Conservation (phyloP, 768 basidiomycete species). For the Pleurotus platypus region DNA sequence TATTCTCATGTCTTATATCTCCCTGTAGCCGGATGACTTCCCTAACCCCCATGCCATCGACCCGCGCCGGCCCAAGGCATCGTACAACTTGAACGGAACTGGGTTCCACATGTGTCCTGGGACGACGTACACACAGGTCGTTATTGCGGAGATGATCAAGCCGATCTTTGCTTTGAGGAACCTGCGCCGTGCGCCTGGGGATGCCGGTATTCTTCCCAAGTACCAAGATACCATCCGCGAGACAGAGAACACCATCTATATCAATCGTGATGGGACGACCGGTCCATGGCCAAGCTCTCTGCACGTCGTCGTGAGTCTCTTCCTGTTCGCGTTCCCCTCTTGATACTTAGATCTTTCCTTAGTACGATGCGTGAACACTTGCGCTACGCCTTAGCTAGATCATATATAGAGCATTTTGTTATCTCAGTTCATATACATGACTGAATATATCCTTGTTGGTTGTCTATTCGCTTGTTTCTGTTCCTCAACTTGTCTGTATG, state of each 20-base stretch:
- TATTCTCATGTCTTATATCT: not conserved
- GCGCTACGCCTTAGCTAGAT: too few relatives aligned
- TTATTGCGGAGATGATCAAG: constrained; percentile 11
- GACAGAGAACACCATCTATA: not conserved
- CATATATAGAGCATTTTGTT: too few relatives aligned
- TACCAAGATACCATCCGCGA: not conserved
- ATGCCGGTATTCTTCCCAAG: not conserved
- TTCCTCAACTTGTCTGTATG: too few relatives aligned
- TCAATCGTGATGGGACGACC: not conserved
- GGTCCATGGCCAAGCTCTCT: not conserved
- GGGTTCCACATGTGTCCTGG: constrained; percentile 14
- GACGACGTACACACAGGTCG: constrained; percentile 2
- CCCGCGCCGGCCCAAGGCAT: constrained; percentile 29
- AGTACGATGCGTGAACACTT: too few relatives aligned
- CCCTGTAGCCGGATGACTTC: constrained; percentile 34
- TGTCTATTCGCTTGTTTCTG: too few relatives aligned
- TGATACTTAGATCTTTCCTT: too few relatives aligned
- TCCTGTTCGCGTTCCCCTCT: too few relatives aligned
- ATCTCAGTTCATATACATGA: too few relatives aligned
- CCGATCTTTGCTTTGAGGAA: constrained; percentile 12
- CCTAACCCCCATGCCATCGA: constrained; percentile 35
- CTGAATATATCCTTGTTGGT: too few relatives aligned
- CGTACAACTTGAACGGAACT: constrained; percentile 26
- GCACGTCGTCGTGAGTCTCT: not conserved
- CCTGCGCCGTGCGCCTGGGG: constrained; percentile 8